Conservation (phyloP, 139 green algal genomes). For the Axilococcus clingmanii region DNA sequence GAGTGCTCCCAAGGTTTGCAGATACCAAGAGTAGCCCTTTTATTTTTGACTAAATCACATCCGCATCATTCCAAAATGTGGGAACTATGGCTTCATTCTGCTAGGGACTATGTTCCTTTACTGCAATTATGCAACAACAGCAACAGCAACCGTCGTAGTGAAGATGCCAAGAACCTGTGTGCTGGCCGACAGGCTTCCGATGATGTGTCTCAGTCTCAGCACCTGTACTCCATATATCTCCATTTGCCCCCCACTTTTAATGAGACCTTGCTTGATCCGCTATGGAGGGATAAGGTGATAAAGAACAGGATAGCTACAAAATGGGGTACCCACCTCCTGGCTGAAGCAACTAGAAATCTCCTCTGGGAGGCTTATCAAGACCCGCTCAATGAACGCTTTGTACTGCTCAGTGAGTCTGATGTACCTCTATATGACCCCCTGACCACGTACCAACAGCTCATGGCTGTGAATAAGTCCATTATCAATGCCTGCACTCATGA, state of each 20-base stretch:
- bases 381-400: slow-evolving; percentile 3
- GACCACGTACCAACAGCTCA: slow-evolving; percentile 17
- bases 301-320: slow-evolving; percentile 3
- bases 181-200: no score
- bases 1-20: not conserved
- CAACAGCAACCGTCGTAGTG: no score
- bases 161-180: no score
- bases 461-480: slow-evolving; percentile 6
- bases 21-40: slow-evolving; percentile 8
- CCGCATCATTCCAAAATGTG: slow-evolving; percentile 5
- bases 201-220: slow-evolving; percentile 10
- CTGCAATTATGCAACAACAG: no score
- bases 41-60: slow-evolving; percentile 11
- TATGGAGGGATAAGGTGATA: slow-evolving; percentile 5
- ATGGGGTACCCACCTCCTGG: slow-evolving; percentile 2
- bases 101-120: not conserved
- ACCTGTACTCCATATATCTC: slow-evolving; percentile 34
- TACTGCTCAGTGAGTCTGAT: slow-evolving; percentile 19
- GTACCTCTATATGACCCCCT: slow-evolving; percentile 22
- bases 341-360: not conserved
- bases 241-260: slow-evolving; percentile 14
- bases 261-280: not conserved
- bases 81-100: slow-evolving; percentile 8
- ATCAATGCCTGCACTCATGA: not conserved
- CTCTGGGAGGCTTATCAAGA: not conserved